phyloP scores from a whole-genome alignment of 768 basidiomycete genomes.

The Agrocybe pediades region DNA sequence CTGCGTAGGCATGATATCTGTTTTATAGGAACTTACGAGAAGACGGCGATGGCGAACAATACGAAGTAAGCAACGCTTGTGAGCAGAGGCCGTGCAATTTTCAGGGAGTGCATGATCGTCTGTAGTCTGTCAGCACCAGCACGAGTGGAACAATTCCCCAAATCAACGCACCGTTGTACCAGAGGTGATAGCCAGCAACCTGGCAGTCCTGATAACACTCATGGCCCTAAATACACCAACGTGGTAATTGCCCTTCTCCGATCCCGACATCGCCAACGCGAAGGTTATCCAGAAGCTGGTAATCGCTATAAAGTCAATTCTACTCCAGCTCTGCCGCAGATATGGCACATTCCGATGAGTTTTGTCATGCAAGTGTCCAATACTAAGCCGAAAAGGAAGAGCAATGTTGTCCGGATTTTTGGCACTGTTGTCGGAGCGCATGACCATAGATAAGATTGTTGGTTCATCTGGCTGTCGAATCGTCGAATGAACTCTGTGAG shows the following conservation, averaged over 20 bases:
- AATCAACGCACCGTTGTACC: slow-evolving; percentile 78
- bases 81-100: slow-evolving; percentile 87
- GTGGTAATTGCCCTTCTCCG: slow-evolving; percentile 70
- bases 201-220: slow-evolving; percentile 79
- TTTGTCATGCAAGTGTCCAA: slow-evolving; percentile 56
- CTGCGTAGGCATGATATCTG: neutral
- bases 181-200: slow-evolving; percentile 83
- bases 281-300: slow-evolving; percentile 88
- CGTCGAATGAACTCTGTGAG: slow-evolving; percentile 37
- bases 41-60: slow-evolving; percentile 84
- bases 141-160: neutral
- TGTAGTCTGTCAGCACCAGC: slow-evolving; percentile 17
- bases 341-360: slow-evolving; percentile 79
- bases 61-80: slow-evolving; percentile 91
- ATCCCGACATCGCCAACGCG: slow-evolving; percentile 61
- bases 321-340: slow-evolving; percentile 89
- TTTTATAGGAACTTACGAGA: slow-evolving; percentile 60
- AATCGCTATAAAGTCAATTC: slow-evolving; percentile 88
- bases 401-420: slow-evolving; percentile 41
- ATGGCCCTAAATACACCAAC: slow-evolving; percentile 88
- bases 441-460: slow-evolving; percentile 50
- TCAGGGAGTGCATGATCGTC: slow-evolving; percentile 90
- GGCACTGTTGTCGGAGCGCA: slow-evolving; percentile 41
- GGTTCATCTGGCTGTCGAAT: slow-evolving; percentile 47
- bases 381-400: slow-evolving; percentile 63